These are phyloP conservation scores for Xanthoceras sorbifolium DNA, from an alignment of 345 rosid species.

Conservation along the genomic window DNA sequence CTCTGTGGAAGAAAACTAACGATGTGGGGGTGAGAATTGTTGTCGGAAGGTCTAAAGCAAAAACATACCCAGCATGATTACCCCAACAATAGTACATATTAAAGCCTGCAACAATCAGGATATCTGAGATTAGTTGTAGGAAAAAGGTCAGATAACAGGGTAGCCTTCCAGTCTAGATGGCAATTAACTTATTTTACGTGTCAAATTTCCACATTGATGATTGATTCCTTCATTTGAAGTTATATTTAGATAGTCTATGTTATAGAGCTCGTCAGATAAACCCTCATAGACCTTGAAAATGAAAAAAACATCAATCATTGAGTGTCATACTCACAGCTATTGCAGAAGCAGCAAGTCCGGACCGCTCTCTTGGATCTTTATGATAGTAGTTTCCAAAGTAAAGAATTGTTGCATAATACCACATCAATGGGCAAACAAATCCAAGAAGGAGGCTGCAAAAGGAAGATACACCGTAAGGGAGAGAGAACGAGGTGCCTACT, in stretches of 20 bases:
- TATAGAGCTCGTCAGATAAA: neutral
- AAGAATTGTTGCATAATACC: slow-evolving; percentile 80
- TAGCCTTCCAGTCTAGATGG: neutral
- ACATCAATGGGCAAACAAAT: slow-evolving; percentile 69
- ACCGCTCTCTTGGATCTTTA: slow-evolving; percentile 90
- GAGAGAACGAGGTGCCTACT: slow-evolving; percentile 7
- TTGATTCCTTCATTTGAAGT: neutral
- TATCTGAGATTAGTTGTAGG: neutral
- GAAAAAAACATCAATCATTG: neutral
- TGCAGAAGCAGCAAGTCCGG: slow-evolving; percentile 94
- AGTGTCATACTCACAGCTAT: slow-evolving; percentile 69
- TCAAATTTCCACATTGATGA: neutral
- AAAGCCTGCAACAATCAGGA: slow-evolving; percentile 65
- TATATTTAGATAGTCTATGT: neutral
- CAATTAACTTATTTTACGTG: neutral
- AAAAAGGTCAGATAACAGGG: neutral
- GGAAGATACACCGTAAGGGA: slow-evolving; percentile 16
- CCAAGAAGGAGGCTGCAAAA: slow-evolving; percentile 73
- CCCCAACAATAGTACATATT: slow-evolving; percentile 58
- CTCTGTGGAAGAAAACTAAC: neutral
- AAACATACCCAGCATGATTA: slow-evolving; percentile 46
- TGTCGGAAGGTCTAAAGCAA: slow-evolving; percentile 39
- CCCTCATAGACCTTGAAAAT: neutral
- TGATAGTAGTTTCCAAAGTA: slow-evolving; percentile 81
- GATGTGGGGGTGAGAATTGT: neutral